A percentile compares a stretch with the other conserved stretches of the same genome.
Conservation (phyloP, 768 basidiomycete genomes). For the Neoboletus magnificus region DNA sequence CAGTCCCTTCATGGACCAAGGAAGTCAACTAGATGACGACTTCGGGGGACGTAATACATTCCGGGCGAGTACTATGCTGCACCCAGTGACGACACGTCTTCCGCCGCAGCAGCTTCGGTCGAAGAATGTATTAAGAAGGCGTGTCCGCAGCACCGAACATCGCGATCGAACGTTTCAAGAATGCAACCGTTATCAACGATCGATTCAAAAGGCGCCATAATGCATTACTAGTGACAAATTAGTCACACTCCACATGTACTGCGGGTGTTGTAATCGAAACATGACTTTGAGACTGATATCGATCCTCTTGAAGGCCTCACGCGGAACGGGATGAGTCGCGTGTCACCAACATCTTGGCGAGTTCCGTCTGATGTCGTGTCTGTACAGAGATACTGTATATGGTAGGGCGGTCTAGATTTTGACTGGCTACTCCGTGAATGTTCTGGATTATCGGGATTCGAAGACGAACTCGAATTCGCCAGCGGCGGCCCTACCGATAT, state of each 20-base stretch:
- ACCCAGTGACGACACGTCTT: neutral
- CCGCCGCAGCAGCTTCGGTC: neutral
- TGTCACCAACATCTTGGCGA: neutral
- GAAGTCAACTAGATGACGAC: neutral
- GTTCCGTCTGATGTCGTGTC: neutral
- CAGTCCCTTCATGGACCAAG: neutral
- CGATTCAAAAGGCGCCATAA: neutral
- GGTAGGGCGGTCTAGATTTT: neutral
- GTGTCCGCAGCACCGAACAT: neutral
- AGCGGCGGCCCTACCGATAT: neutral
- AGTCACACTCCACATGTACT: neutral
- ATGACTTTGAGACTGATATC: neutral
- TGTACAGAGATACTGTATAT: neutral
- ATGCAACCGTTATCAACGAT: neutral
- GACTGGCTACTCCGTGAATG: neutral
- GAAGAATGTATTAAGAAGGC: neutral
- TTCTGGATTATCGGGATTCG: neutral
- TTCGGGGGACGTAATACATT: neutral
- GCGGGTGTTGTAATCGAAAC: too few relatives aligned
- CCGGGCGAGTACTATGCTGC: neutral
- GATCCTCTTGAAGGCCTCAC: neutral
- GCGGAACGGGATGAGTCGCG: neutral
- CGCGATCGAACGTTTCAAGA: neutral
- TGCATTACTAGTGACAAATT: neutral
- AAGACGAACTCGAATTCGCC: neutral